phyloP scores from a whole-genome alignment of 2,329 filamentous ascomycete genomes.

The Domatiomyces catenatus region DNA sequence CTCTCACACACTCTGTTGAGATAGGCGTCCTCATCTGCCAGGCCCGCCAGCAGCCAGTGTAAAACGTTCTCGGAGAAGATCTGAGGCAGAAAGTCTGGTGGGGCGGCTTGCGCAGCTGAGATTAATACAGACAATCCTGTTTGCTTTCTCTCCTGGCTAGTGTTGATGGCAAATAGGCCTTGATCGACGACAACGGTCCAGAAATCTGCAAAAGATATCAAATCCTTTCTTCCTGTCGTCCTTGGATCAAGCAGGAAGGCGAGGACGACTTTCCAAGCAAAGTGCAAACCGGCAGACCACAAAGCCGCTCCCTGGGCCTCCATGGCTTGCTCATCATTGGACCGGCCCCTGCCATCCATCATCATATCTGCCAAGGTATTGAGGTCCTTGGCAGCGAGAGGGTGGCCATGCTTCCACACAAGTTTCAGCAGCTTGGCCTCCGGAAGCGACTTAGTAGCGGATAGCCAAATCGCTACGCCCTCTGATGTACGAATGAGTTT shows the following conservation, averaged over 20 bases:
- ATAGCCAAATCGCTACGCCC: slow-evolving; percentile 77
- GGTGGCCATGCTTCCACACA: slow-evolving; percentile 59
- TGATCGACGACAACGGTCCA: slow-evolving; percentile 81
- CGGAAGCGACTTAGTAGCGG: slow-evolving; percentile 48
- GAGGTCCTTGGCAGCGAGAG: slow-evolving; percentile 54
- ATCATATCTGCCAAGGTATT: slow-evolving; percentile 58
- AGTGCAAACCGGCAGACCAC: slow-evolving; percentile 68
- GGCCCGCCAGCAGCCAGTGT: slow-evolving; percentile 67
- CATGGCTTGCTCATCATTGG: slow-evolving; percentile 19
- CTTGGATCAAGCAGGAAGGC: slow-evolving; percentile 23
- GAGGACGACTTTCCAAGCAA: slow-evolving; percentile 76
- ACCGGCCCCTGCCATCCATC: slow-evolving; percentile 43
- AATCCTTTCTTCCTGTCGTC: slow-evolving; percentile 16
- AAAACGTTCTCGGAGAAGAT: slow-evolving; percentile 77
- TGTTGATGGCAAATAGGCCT: slow-evolving; percentile 63
- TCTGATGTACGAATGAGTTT: slow-evolving; percentile 69
- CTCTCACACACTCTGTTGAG: slow-evolving; percentile 66
- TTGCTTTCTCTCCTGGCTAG: slow-evolving; percentile 78
- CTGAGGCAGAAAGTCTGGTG: slow-evolving; percentile 35
- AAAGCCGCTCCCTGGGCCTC: slow-evolving; percentile 41
- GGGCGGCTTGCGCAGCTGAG: slow-evolving; percentile 21
- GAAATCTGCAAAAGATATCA: slow-evolving; percentile 50
- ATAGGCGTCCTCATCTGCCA: slow-evolving; percentile 60
- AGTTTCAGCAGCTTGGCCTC: slow-evolving; percentile 49
- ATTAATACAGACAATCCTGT: slow-evolving; percentile 49